A percentile compares a stretch with the other conserved stretches of the same genome.
Evolutionary conservation across 2,329 filamentous ascomycete genomes (phyloP).

Genomic region (Neofusicoccum laricinum): DNA sequence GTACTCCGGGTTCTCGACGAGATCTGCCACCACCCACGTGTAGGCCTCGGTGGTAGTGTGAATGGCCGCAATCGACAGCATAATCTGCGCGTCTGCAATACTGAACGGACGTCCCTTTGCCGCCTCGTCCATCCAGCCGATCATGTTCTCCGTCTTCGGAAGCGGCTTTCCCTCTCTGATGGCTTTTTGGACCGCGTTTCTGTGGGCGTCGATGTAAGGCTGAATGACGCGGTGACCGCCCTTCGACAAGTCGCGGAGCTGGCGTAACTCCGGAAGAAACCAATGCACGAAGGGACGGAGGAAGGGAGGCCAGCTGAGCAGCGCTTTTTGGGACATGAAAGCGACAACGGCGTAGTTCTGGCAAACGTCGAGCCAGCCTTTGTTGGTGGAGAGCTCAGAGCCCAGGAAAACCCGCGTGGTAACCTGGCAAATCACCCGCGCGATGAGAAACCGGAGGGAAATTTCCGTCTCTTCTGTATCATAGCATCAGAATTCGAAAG

Average conservation of each 20-base stretch:
- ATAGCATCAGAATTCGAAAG: no score
- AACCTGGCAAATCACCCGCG: slow-evolving; percentile 52
- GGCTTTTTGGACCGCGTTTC: background rate
- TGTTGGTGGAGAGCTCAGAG: slow-evolving; percentile 29
- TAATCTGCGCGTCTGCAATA: background rate
- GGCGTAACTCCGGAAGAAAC: background rate
- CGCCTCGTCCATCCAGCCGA: background rate
- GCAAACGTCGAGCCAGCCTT: background rate
- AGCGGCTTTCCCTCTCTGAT: background rate
- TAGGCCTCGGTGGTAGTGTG: slow-evolving; percentile 11
- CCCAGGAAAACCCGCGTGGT: slow-evolving; percentile 56
- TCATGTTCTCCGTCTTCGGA: background rate
- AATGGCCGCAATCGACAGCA: slow-evolving; percentile 20
- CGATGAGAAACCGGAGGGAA: slow-evolving; percentile 23
- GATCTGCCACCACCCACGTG: slow-evolving; percentile 7
- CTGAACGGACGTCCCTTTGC: background rate
- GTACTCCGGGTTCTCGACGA: slow-evolving; percentile 21
- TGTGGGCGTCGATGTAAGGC: background rate
- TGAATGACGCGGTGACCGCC: background rate
- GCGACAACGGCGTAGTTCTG: slow-evolving; percentile 34
- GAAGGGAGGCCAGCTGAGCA: slow-evolving; percentile 34
- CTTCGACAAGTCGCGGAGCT: background rate
- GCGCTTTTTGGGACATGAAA: slow-evolving; percentile 27
- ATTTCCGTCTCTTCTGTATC: slow-evolving; percentile 10
- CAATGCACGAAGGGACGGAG: slow-evolving; percentile 27